Conservation (phyloP, 1,139 yeast species). For the Protomyces inouyei region DNA sequence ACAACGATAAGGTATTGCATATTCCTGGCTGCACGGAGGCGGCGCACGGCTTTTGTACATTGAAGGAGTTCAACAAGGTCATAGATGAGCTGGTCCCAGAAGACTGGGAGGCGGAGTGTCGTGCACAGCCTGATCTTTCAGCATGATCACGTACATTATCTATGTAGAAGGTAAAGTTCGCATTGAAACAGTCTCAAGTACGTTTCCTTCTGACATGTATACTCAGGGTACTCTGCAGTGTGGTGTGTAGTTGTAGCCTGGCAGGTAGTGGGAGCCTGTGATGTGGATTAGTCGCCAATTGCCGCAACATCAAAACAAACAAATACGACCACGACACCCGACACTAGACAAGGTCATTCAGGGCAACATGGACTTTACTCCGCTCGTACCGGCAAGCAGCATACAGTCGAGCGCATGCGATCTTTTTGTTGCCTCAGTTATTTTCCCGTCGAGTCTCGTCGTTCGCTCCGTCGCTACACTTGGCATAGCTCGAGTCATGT, state of each 20-base stretch:
- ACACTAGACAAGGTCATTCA: neutral
- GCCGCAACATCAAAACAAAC: neutral
- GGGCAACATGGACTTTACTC: constrained; percentile 14
- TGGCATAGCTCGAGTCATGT: constrained; percentile 25
- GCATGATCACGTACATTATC: too few relatives aligned
- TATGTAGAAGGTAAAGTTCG: too few relatives aligned
- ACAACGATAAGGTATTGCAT: constrained; percentile 31
- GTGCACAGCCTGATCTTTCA: too few relatives aligned
- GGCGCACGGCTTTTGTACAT: constrained; percentile 27
- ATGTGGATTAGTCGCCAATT: too few relatives aligned
- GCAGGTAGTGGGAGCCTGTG: too few relatives aligned
- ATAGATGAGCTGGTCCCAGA: constrained; percentile 29
- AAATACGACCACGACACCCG: neutral
- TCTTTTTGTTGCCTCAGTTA: constrained; percentile 12
- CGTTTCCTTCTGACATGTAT: too few relatives aligned
- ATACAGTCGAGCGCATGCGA: constrained; percentile 15
- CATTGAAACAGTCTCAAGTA: too few relatives aligned
- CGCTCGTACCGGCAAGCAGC: constrained; percentile 9
- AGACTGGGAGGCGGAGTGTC: constrained; percentile 32
- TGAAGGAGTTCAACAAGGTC: constrained; percentile 30
- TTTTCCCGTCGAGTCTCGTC: constrained; percentile 12
- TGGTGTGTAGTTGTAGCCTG: too few relatives aligned
- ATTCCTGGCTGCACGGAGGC: constrained; percentile 32
- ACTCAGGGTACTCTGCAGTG: too few relatives aligned
- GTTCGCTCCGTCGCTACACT: constrained; percentile 27